phyloP scores from a whole-genome alignment of 345 rosid genomes.

The Brassica cretica region DNA sequence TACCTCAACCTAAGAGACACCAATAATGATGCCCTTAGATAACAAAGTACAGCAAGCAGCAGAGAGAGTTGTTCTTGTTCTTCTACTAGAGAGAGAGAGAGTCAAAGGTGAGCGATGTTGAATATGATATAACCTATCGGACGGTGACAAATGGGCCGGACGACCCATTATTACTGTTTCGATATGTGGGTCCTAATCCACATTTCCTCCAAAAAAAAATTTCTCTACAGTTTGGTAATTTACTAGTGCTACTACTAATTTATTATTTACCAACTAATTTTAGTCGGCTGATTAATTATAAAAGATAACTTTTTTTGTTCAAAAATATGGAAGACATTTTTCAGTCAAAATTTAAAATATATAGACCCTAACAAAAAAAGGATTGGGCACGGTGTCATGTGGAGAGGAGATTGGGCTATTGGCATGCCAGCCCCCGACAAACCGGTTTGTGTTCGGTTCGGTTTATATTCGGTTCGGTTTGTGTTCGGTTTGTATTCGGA shows the following conservation, averaged over 20 bases:
- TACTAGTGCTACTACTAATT: neutral
- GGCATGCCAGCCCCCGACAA: constrained; percentile 43
- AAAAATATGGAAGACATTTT: too few species aligned
- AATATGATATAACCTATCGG: constrained; percentile 12
- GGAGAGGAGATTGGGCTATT: constrained; percentile 32
- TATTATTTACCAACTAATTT: neutral
- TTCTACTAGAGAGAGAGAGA: constrained; percentile 9
- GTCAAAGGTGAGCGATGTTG: constrained; percentile 20
- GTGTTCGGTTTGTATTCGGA: too few species aligned
- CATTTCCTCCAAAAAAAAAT: neutral
- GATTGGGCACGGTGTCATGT: constrained; percentile 32
- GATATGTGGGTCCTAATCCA: constrained; percentile 38
- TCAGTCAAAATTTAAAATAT: neutral
- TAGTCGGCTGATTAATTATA: constrained; percentile 16
- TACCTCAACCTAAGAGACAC: too few species aligned
- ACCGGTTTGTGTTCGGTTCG: too few species aligned
- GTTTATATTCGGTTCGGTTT: too few species aligned
- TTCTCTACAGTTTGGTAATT: neutral
- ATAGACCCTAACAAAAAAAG: neutral
- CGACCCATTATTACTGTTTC: constrained; percentile 57
- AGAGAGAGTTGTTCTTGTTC: neutral
- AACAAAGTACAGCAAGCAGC: constrained; percentile 16
- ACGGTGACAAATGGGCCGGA: constrained; percentile 51
- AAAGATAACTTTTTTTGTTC: neutral
- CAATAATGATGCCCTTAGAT: too few species aligned